phyloP scores from a whole-genome alignment of 495 filamentous ascomycete genomes.

The Opeltia flavorubescens region DNA sequence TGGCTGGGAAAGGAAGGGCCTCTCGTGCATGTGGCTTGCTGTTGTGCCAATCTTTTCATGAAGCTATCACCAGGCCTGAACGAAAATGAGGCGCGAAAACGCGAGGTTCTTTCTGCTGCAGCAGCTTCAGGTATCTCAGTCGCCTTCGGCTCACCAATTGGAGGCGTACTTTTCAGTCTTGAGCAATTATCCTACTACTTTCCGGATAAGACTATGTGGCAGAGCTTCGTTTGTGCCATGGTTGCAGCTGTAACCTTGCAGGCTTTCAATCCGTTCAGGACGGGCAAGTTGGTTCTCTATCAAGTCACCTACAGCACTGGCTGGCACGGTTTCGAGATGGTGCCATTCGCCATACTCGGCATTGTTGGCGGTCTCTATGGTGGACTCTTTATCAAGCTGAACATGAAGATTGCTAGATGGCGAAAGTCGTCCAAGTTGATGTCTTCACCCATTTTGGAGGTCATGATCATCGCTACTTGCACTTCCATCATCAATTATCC shows the following conservation, averaged over 20 bases:
- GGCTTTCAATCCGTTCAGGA: conserved; percentile 85
- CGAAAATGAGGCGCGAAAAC: conserved; percentile 88
- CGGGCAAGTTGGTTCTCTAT: conserved; percentile 91
- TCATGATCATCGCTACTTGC: conserved; percentile 54
- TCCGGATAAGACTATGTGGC: conserved; percentile 99
- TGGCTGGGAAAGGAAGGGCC: conserved; percentile 99
- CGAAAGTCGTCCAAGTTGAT: conserved; percentile 47
- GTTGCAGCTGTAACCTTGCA: conserved; percentile 88
- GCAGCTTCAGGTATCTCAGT: conserved; percentile 93
- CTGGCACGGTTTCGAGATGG: conserved; percentile 91
- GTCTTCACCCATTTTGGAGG: conserved; percentile 59
- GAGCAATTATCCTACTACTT: conserved; percentile 99
- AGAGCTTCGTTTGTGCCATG: conserved; percentile 98
- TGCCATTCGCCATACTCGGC: conserved; percentile 78
- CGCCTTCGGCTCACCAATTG: conserved; percentile 93
- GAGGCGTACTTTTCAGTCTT: conserved; percentile 81
- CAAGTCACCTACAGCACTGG: conserved; percentile 85
- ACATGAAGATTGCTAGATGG: conserved; percentile 78
- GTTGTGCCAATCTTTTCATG: conserved; percentile 91
- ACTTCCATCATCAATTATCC: conserved; percentile 90
- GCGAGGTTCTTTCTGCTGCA: conserved; percentile 88
- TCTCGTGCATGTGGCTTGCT: conserved; percentile 93
- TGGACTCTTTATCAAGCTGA: conserved; percentile 84
- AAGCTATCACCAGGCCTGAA: conserved; percentile 74
- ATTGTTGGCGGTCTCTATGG: conserved; percentile 87